phyloP scores from a whole-genome alignment of 2,329 filamentous ascomycete genomes.

The Penicillium sp. region DNA sequence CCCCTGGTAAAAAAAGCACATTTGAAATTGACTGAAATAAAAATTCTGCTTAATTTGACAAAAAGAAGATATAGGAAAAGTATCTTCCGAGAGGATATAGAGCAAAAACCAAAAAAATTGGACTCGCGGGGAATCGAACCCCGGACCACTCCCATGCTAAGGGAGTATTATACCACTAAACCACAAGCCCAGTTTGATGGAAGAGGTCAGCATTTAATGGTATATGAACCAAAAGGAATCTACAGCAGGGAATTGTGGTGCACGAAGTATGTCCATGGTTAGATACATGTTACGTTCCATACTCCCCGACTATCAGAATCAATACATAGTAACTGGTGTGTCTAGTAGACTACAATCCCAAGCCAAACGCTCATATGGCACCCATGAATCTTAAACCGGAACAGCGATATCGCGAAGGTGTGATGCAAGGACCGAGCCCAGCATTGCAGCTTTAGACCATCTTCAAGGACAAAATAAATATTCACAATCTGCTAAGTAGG shows the following conservation, averaged over 20 bases:
- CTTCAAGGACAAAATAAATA: not conserved
- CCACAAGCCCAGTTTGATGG: slow-evolving; percentile 32
- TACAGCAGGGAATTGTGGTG: no score
- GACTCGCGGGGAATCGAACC: slow-evolving; percentile 50
- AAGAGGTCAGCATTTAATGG: accelerated
- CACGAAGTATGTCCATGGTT: no score
- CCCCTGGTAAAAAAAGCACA: not conserved
- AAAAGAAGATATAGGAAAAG: no score
- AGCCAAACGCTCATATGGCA: not conserved
- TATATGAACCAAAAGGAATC: not conserved
- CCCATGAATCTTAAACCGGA: not conserved
- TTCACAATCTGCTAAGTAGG: no score
- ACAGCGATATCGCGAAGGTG: not conserved
- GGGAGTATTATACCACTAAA: slow-evolving; percentile 49
- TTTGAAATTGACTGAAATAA: no score
- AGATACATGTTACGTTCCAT: not conserved
- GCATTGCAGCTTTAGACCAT: not conserved
- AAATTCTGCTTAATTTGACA: not conserved
- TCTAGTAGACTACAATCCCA: not conserved
- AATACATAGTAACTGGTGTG: not conserved
- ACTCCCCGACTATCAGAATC: no score
- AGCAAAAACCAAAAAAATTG: slow-evolving; percentile 26
- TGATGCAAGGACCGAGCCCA: not conserved
- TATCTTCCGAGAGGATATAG: not conserved
- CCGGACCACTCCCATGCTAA: slow-evolving; percentile 49